These are phyloP conservation scores for Polygonum aviculare DNA, from an alignment of 148 eudicot species.

Conservation along the genomic window DNA sequence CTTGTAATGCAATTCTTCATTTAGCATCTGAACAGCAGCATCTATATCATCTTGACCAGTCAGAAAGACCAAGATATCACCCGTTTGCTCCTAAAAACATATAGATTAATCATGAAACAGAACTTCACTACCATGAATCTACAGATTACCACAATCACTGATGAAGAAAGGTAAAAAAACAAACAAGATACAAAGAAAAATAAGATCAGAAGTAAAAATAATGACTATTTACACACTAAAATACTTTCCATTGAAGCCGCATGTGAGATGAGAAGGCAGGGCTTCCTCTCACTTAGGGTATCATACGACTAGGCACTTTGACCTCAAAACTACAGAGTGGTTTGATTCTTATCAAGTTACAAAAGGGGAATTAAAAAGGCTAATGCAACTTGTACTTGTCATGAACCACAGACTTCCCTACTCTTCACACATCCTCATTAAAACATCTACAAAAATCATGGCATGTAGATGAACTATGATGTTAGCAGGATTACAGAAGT, in stretches of 20 bases:
- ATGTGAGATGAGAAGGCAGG: not conserved
- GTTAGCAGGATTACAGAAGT: not conserved
- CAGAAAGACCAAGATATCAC: constrained; percentile 87
- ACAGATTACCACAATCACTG: not conserved
- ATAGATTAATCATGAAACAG: not conserved
- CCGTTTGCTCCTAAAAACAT: constrained; percentile 58
- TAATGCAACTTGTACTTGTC: not conserved
- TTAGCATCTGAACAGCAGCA: constrained; percentile 73
- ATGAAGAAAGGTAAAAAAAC: not conserved
- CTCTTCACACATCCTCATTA: not conserved
- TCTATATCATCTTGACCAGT: constrained; percentile 99
- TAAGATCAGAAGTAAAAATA: not conserved
- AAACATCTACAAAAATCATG: not conserved
- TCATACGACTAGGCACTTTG: not conserved
- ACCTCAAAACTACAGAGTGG: not conserved
- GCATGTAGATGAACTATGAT: not conserved
- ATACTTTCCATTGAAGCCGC: not conserved
- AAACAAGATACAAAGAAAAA: not conserved
- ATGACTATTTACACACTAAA: not conserved
- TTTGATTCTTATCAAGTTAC: not conserved
- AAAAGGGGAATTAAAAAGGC: not conserved
- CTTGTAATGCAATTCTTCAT: constrained; percentile 60
- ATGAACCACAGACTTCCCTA: not conserved
- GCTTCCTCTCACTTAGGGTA: not conserved
- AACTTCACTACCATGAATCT: not conserved